These are phyloP conservation scores for Zarea fungicola DNA, from an alignment of 2,329 filamentous ascomycete species.

Conservation along the genomic window DNA sequence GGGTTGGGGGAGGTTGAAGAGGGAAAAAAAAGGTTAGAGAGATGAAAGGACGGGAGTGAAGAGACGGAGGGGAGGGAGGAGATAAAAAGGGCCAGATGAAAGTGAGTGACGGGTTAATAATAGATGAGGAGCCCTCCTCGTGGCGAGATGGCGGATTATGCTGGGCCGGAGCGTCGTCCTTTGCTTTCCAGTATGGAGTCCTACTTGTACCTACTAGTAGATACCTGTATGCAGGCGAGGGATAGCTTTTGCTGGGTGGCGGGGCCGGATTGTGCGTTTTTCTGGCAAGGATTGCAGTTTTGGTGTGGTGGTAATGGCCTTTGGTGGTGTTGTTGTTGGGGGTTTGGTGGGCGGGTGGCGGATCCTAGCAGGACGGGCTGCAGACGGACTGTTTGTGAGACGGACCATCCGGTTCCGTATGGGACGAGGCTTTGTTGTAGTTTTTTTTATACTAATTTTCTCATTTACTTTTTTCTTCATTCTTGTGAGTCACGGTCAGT, in stretches of 20 bases:
- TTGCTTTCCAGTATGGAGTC: neutral
- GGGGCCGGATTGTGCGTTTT: neutral
- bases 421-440: neutral
- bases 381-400: neutral
- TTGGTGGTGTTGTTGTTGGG: too few species aligned
- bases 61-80: neutral
- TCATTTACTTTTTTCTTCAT: neutral
- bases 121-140: neutral
- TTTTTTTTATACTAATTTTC: neutral
- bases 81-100: slow-evolving; percentile 2
- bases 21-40: neutral
- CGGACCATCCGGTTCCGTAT: neutral
- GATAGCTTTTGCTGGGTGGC: slow-evolving; percentile 2
- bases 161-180: slow-evolving; percentile 4
- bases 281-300: neutral
- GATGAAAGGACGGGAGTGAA: neutral
- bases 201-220: neutral
- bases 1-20: neutral
- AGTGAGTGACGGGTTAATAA: neutral
- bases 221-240: neutral
- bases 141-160: slow-evolving; percentile 3
- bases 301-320: neutral
- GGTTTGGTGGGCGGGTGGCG: neutral
- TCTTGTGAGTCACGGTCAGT: too few species aligned
- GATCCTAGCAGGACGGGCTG: neutral